phyloP scores from a whole-genome alignment of 805 yeast species.

The Lipomyces kockii region DNA sequence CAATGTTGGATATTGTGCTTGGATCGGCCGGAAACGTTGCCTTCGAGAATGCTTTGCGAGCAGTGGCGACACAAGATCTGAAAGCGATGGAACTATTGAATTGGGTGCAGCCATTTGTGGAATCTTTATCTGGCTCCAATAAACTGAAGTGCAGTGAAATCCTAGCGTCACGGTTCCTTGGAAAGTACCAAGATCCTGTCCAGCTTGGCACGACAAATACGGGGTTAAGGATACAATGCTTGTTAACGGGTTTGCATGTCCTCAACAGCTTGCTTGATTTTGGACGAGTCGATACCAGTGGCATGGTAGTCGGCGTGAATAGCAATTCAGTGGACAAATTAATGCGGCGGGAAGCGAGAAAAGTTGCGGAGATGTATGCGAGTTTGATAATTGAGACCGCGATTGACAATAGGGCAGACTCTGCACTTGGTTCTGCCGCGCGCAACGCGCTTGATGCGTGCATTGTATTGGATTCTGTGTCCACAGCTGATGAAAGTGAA shows the following conservation, averaged over 20 bases:
- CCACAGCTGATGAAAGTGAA: conserved; percentile 27
- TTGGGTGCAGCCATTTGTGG: conserved; percentile 30
- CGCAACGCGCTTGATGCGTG: conserved; percentile 16
- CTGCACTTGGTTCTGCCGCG: conserved; percentile 7
- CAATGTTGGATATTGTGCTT: conserved; percentile 63
- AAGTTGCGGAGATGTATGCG: conserved; percentile 53
- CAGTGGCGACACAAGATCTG: conserved; percentile 27
- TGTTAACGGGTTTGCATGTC: conserved; percentile 16
- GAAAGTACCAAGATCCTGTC: conserved; percentile 17
- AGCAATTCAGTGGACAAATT: conserved; percentile 29
- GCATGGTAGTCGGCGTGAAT: background rate
- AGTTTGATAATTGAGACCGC: conserved; percentile 43
- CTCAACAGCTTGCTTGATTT: conserved; percentile 15
- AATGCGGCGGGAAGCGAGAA: conserved; percentile 50
- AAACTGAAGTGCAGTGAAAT: conserved; percentile 24
- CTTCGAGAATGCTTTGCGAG: conserved; percentile 41
- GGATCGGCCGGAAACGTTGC: conserved; percentile 38
- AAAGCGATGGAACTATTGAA: conserved; percentile 22
- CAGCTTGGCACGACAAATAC: conserved; percentile 11
- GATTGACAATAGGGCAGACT: background rate
- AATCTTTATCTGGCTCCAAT: conserved; percentile 22
- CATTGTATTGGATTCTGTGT: conserved; percentile 17
- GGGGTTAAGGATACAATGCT: background rate
- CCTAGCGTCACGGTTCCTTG: conserved; percentile 13
- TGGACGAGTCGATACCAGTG: background rate